These are phyloP conservation scores for Sporothrix sp. DNA, from an alignment of 2,329 filamentous ascomycete genomes.

Conservation along the genomic window DNA sequence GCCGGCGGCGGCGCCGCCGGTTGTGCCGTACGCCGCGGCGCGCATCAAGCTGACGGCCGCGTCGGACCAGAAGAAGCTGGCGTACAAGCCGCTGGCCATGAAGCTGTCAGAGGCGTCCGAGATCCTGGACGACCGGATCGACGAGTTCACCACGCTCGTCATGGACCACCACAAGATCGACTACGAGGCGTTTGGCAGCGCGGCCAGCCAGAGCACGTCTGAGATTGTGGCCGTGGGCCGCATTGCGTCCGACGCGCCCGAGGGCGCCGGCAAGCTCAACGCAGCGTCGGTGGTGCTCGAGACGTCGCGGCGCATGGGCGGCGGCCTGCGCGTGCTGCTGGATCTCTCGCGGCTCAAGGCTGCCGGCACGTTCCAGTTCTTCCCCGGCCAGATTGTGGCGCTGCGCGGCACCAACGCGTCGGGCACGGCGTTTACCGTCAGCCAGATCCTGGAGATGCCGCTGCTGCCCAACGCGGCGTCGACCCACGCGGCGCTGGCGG, in stretches of 20 bases:
- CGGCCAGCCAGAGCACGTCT: conserved; percentile 71
- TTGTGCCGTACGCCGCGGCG: conserved; percentile 61
- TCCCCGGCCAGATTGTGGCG: conserved; percentile 89
- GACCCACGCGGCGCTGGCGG: conserved; percentile 51
- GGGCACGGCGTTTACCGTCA: conserved; percentile 71
- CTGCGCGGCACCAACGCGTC: conserved; percentile 78
- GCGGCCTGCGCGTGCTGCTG: conserved; percentile 70
- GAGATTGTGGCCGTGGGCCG: conserved; percentile 86
- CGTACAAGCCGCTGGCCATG: conserved; percentile 89
- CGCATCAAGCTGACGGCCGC: conserved; percentile 78
- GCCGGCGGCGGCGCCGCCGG: conserved; percentile 54
- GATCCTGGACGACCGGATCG: conserved; percentile 88
- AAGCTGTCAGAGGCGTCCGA: conserved; percentile 87
- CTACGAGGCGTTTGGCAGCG: conserved; percentile 75
- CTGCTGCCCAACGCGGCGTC: conserved; percentile 67
- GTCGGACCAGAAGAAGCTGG: conserved; percentile 82
- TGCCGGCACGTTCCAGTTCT: conserved; percentile 59
- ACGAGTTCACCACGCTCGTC: conserved; percentile 70
- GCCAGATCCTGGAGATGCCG: conserved; percentile 65
- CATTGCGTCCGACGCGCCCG: conserved; percentile 78
- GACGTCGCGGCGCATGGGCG: conserved; percentile 73
- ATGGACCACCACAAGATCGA: conserved; percentile 67
- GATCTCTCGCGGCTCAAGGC: conserved; percentile 54
- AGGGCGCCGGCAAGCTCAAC: conserved; percentile 86
- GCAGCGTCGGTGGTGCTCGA: conserved; percentile 78